These are phyloP conservation scores for Hortiboletus flavorubellus DNA, from an alignment of 768 basidiomycete species.

Conservation along the genomic window DNA sequence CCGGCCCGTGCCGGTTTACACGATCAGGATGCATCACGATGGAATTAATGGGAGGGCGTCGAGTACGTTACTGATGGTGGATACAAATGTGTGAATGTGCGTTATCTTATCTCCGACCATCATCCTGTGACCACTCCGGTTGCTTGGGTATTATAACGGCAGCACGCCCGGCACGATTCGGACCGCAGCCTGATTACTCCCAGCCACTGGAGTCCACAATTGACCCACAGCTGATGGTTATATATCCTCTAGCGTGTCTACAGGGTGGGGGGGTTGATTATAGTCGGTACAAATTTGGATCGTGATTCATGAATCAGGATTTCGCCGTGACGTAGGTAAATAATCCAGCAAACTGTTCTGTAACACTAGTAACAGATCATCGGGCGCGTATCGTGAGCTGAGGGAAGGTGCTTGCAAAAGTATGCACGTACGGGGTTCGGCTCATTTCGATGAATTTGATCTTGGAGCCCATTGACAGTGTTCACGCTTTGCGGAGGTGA, in stretches of 20 bases:
- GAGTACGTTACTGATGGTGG: background rate
- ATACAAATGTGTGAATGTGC: background rate
- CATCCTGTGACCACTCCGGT: background rate
- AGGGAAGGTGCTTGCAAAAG: background rate
- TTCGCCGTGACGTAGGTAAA: background rate
- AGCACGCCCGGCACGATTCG: too few relatives aligned
- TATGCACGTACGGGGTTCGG: background rate
- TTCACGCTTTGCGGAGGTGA: background rate
- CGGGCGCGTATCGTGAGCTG: background rate
- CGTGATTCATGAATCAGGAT: background rate
- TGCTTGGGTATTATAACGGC: slow-evolving; percentile 1
- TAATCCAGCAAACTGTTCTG: background rate
- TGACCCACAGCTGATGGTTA: background rate
- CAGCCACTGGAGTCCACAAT: background rate
- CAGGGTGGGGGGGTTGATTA: background rate
- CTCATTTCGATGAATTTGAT: background rate
- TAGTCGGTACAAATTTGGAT: background rate
- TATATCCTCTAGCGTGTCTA: too few relatives aligned
- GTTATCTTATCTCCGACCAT: slow-evolving; percentile 4
- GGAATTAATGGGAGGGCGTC: background rate
- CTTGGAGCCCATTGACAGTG: background rate
- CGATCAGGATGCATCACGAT: background rate
- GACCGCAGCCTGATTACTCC: background rate
- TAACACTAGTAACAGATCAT: background rate
- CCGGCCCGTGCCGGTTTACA: background rate